Base-by-base conservation (phyloP, 805 yeast species). In the Cyberlindnera bimundalis region DNA sequence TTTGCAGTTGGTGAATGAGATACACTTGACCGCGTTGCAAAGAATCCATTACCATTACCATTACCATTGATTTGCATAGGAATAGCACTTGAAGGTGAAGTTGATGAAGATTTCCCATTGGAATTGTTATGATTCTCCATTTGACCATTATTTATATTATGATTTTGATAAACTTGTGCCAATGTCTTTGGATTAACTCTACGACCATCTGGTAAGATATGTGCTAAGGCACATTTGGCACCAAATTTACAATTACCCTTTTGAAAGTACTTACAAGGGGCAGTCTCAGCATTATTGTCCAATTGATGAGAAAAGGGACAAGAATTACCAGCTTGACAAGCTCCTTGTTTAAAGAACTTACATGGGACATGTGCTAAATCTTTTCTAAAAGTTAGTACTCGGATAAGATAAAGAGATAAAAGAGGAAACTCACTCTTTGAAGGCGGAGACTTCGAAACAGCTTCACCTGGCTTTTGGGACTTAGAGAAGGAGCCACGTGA, bases 221-320 rank as follows among this genome's bases (percentile, higher is more conserved):
- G 99, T 6, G 95, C 96, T 55, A 91, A 74, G 1, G 96, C 98
- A 68, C 99, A 91, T 56, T 89, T 90, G 37, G 78, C 68, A 4
- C 99, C 99, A 62, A 91, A 91, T 65, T 89, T 89, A 65, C 99
- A 91, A 58, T 89, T 88, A n/a, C 98, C 98, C 65, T 86, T 86
- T 56, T 84, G 93, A 62, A 87, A 91, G 64, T 90, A 91, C 69
- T 89, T 90, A 71, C 99, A 91, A 6, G 90, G 87, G 31, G 73
- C 67, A 33, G 71, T 63, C 35, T 74, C 80, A 26, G 67, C 56
- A 3, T 68, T 67, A 39, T 64, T 65, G 36, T 71, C 71, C 37
- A 77, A 58, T 34, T 83, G 72, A 60, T 91, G 99, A 25, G 93
- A 81, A 59, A 91, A 91, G 2, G 96, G 96, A 61, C 99, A 91